Conservation (phyloP, 345 rosid species). For the Melastoma malabathricum region DNA sequence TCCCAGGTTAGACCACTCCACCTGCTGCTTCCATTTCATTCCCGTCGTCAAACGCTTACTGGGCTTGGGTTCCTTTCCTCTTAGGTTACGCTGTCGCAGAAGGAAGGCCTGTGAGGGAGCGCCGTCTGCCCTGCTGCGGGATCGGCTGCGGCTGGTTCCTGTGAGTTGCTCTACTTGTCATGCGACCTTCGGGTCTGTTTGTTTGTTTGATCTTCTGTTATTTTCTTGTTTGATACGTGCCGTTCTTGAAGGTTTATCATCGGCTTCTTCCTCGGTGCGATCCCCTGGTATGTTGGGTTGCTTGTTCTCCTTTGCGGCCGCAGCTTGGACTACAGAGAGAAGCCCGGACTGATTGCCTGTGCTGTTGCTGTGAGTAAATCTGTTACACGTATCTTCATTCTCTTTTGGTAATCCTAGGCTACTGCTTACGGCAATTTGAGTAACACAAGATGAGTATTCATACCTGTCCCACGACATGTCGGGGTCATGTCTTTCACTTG, state of each 20-base stretch:
- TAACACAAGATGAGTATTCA: no score
- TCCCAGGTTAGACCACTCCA: conserved; percentile 33
- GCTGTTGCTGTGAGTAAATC: conserved; percentile 54
- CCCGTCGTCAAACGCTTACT: no score
- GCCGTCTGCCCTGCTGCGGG: conserved; percentile 88
- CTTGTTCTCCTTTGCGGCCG: conserved; percentile 32
- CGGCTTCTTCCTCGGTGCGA: conserved; percentile 80
- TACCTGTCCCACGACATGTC: no score
- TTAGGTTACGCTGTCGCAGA: conserved; percentile 78
- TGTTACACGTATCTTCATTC: no score
- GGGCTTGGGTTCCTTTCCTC: no score
- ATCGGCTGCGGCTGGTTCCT: conserved; percentile 81
- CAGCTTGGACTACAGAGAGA: conserved; percentile 68
- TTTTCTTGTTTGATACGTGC: neutral
- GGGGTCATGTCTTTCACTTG: no score
- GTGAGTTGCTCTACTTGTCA: conserved; percentile 30
- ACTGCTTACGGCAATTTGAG: no score
- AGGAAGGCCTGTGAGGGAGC: conserved; percentile 74
- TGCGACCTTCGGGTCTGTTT: neutral
- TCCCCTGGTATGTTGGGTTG: conserved; percentile 91
- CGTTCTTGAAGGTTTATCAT: conserved; percentile 54
- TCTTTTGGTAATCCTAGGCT: no score
- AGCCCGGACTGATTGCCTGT: conserved; percentile 90
- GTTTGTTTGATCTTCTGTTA: neutral
- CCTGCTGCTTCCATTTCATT: neutral